phyloP scores from a whole-genome alignment of 139 green algal species.

The Gonium pectorale region DNA sequence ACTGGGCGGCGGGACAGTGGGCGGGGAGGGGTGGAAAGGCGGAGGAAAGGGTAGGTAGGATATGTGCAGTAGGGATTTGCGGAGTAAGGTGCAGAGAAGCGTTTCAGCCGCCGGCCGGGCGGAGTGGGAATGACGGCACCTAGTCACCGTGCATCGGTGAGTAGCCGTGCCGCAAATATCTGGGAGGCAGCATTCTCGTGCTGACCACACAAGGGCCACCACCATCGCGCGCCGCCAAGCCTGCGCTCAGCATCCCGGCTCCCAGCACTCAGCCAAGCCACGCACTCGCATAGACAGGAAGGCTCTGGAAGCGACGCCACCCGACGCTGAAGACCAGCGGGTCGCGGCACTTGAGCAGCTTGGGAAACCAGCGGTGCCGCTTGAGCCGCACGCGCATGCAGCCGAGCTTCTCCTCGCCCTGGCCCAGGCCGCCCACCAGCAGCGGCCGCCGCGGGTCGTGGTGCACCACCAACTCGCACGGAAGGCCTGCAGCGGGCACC shows the following conservation, averaged over 20 bases:
- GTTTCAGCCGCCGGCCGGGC: too few relatives aligned
- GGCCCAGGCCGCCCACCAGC: slow-evolving; percentile 87
- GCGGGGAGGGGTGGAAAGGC: neutral
- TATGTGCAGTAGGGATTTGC: too few relatives aligned
- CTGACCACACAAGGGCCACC: too few relatives aligned
- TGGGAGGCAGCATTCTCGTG: too few relatives aligned
- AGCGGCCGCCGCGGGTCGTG: slow-evolving; percentile 87
- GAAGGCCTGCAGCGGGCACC: slow-evolving; percentile 77
- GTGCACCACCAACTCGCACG: slow-evolving; percentile 90
- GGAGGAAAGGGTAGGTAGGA: neutral
- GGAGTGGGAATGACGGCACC: too few relatives aligned
- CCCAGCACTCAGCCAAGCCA: too few relatives aligned
- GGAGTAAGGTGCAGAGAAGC: too few relatives aligned
- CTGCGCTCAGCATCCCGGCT: too few relatives aligned
- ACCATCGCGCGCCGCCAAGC: too few relatives aligned
- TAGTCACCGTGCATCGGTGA: too few relatives aligned
- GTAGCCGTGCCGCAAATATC: too few relatives aligned
- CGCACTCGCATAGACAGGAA: slow-evolving; percentile 86
- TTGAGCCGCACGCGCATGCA: slow-evolving; percentile 73
- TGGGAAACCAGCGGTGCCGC: slow-evolving; percentile 73
- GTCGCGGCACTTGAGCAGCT: slow-evolving; percentile 93
- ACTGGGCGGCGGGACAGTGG: slow-evolving; percentile 49
- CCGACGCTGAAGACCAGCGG: slow-evolving; percentile 93
- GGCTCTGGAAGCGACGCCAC: slow-evolving; percentile 95
- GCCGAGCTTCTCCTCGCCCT: slow-evolving; percentile 86